Percentiles rank a stretch among this genome's conserved stretches.
These are phyloP conservation scores for Sophora flavescens DNA, from an alignment of 306 rosid genomes.

Conservation along the genomic window DNA sequence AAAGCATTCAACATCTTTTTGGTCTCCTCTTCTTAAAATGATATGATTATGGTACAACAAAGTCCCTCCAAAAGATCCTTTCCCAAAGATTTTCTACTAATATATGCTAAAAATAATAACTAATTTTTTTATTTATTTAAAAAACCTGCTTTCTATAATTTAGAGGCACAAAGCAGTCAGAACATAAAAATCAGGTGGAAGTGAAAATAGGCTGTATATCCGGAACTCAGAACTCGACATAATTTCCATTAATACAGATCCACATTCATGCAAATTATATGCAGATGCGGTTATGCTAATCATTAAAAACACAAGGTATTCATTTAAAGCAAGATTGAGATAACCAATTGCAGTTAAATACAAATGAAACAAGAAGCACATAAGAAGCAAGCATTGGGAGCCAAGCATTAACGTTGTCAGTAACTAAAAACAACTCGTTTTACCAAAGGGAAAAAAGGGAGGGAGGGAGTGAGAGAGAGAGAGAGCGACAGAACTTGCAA, in stretches of 20 bases:
- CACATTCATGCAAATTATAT: not conserved
- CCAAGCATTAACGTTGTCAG: not conserved
- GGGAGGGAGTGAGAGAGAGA: no score
- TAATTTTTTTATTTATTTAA: not conserved
- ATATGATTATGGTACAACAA: not conserved
- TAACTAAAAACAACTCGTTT: not conserved
- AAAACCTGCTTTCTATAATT: constrained; percentile 17
- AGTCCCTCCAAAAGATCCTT: constrained; percentile 3
- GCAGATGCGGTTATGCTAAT: constrained; percentile 26
- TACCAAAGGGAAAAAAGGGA: no score
- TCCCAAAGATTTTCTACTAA: constrained; percentile 9
- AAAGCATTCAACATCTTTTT: not conserved
- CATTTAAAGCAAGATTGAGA: constrained; percentile 4
- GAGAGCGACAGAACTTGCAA: not conserved
- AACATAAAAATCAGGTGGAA: constrained; percentile 29
- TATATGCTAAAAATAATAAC: not conserved
- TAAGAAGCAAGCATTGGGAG: not conserved
- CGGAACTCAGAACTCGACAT: constrained; percentile 25
- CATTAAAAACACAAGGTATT: not conserved
- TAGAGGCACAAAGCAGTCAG: constrained; percentile 27
- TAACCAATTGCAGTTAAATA: not conserved
- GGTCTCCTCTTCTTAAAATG: constrained; percentile 3
- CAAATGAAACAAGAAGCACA: not conserved
- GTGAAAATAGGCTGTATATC: not conserved
- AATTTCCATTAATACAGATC: not conserved